phyloP scores from a whole-genome alignment of 345 rosid genomes.

The Syzygium oleosum region DNA sequence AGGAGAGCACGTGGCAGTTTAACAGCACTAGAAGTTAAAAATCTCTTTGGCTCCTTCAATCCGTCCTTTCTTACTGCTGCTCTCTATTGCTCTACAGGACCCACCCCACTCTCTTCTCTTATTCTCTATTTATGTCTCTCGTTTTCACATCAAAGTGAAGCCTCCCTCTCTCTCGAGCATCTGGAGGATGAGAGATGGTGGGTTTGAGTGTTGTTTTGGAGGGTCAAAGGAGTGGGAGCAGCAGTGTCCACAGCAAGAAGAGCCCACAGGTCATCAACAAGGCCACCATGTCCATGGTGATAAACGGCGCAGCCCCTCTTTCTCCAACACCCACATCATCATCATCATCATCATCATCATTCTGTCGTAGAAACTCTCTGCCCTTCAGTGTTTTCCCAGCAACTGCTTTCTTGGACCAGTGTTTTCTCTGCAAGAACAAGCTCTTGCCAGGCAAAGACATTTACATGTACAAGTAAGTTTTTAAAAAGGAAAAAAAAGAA shows the following conservation, averaged over 20 bases:
- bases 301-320: constrained; percentile 1
- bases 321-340: constrained; percentile 4
- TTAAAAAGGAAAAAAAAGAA: too few relatives aligned
- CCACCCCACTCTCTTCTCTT: background rate
- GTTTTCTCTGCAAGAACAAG: constrained; percentile 62
- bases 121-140: constrained; percentile 12
- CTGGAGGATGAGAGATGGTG: constrained; percentile 43
- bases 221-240: constrained; percentile 12
- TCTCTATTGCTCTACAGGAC: background rate
- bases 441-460: constrained; percentile 71
- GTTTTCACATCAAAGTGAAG: background rate
- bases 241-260: background rate
- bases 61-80: constrained; percentile 43
- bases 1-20: constrained; percentile 53
- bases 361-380: background rate
- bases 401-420: constrained; percentile 49
- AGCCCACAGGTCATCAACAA: constrained; percentile 51
- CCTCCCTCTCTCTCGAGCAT: background rate
- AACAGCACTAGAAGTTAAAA: constrained; percentile 48
- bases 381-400: constrained; percentile 1
- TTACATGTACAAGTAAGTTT: constrained; percentile 88
- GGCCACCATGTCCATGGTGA: constrained; percentile 20
- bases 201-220: constrained; percentile 79
- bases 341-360: background rate
- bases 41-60: background rate